Evolutionary conservation across 129 eudicot species (phyloP).

Genomic region (Pittosporum tobira): DNA sequence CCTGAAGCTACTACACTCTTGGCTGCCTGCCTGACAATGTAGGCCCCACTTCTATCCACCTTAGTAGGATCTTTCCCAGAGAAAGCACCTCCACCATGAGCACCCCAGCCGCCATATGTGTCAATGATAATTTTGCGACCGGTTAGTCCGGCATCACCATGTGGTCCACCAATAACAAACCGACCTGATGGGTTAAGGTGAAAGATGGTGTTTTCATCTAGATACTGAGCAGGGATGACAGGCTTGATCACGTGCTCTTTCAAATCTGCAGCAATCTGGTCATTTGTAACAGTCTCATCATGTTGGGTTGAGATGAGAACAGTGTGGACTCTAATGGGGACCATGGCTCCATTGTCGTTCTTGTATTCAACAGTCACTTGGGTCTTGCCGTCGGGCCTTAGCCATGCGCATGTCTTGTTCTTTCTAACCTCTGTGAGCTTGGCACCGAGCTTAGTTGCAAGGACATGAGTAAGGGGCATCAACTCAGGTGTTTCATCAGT

Average conservation of each 20-base stretch:
- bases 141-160: too few species aligned
- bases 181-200: constrained; percentile 8
- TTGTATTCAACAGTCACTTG: constrained; percentile 10
- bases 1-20: constrained; percentile 16
- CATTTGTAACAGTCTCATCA: constrained; percentile 8
- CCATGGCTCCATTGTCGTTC: constrained; percentile 10
- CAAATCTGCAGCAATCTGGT: constrained; percentile 7
- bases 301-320: constrained; percentile 6
- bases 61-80: constrained; percentile 8
- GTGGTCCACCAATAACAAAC: too few species aligned
- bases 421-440: constrained; percentile 8
- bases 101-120: too few species aligned
- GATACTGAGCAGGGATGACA: not conserved
- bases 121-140: too few species aligned
- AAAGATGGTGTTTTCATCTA: constrained; percentile 1
- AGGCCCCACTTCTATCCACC: too few species aligned
- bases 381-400: constrained; percentile 8
- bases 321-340: constrained; percentile 8
- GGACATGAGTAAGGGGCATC: too few species aligned
- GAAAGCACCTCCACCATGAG: constrained; percentile 4
- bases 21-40: constrained; percentile 10
- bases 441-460: too few species aligned
- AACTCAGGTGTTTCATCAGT: too few species aligned
- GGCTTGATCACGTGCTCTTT: too few species aligned
- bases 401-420: constrained; percentile 2